A percentile compares a stretch with the other conserved stretches of the same genome.
Evolutionary conservation across 176 grass and related monocot genomes (phyloP).

Genomic region (Eragrostis nindensis): DNA sequence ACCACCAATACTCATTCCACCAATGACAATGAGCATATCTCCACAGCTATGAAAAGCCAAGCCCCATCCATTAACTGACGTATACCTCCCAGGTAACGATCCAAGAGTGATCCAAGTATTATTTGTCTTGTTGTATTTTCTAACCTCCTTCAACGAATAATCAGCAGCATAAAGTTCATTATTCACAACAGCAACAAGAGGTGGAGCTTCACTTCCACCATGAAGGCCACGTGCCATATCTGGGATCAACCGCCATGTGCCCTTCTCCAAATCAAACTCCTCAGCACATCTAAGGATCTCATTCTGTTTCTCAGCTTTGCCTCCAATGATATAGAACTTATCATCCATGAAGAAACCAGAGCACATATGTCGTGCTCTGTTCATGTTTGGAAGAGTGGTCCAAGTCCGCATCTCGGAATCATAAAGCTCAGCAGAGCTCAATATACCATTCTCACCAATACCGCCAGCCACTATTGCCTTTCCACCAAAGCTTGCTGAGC

Average conservation of each 20-base stretch:
- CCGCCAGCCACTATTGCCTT: constrained; percentile 59
- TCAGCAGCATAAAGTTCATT: constrained; percentile 61
- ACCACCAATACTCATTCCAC: constrained; percentile 39
- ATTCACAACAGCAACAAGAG: constrained; percentile 63
- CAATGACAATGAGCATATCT: constrained; percentile 56
- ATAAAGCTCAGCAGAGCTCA: constrained; percentile 58
- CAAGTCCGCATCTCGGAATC: constrained; percentile 53
- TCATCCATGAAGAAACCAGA: constrained; percentile 64
- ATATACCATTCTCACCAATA: constrained; percentile 34
- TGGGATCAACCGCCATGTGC: constrained; percentile 50
- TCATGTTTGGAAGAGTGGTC: constrained; percentile 60
- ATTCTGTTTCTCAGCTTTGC: constrained; percentile 38
- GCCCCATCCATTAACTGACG: constrained; percentile 52
- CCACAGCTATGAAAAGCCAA: constrained; percentile 58
- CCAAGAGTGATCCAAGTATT: constrained; percentile 60
- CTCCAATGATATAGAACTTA: constrained; percentile 58
- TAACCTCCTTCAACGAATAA: constrained; percentile 46
- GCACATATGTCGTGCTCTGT: constrained; percentile 52
- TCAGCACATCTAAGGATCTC: constrained; percentile 47
- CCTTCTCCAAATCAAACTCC: constrained; percentile 57
- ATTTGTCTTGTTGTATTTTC: constrained; percentile 50
- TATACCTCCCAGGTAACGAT: constrained; percentile 50
- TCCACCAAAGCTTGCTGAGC: constrained; percentile 45
- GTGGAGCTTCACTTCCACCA: constrained; percentile 41
- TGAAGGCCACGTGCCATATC: constrained; percentile 56